Evolutionary conservation across 805 yeast genomes (phyloP).

Genomic region (Tetrapisispora phaffii): DNA sequence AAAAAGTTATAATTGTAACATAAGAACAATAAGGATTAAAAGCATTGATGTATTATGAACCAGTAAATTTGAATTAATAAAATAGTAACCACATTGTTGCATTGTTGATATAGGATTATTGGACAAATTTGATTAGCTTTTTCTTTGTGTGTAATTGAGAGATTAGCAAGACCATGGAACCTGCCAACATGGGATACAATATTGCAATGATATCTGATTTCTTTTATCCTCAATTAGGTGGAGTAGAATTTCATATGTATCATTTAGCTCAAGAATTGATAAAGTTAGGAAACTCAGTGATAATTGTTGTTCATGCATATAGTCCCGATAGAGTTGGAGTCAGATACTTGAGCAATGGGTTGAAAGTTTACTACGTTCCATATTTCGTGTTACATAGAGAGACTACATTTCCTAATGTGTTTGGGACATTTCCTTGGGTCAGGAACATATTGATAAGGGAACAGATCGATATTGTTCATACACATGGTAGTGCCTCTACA

Average conservation of each 20-base stretch:
- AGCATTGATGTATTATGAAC: no score
- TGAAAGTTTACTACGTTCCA: slow-evolving; percentile 89
- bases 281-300: slow-evolving; percentile 72
- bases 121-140: no score
- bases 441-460: slow-evolving; percentile 83
- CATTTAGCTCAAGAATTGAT: slow-evolving; percentile 80
- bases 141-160: no score
- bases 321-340: slow-evolving; percentile 67
- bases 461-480: slow-evolving; percentile 79
- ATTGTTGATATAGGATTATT: no score
- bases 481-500: slow-evolving; percentile 85
- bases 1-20: no score
- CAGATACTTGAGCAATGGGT: slow-evolving; percentile 75
- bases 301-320: slow-evolving; percentile 83
- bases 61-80: no score
- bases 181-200: slow-evolving; percentile 20
- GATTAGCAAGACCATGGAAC: neutral
- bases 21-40: no score
- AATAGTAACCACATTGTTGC: no score
- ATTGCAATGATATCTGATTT: slow-evolving; percentile 81
- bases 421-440: slow-evolving; percentile 75
- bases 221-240: slow-evolving; percentile 98
- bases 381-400: slow-evolving; percentile 70
- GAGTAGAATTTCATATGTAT: slow-evolving; percentile 90
- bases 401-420: slow-evolving; percentile 81